phyloP scores from a whole-genome alignment of 345 rosid genomes.

The Lagerstroemia speciosa region DNA sequence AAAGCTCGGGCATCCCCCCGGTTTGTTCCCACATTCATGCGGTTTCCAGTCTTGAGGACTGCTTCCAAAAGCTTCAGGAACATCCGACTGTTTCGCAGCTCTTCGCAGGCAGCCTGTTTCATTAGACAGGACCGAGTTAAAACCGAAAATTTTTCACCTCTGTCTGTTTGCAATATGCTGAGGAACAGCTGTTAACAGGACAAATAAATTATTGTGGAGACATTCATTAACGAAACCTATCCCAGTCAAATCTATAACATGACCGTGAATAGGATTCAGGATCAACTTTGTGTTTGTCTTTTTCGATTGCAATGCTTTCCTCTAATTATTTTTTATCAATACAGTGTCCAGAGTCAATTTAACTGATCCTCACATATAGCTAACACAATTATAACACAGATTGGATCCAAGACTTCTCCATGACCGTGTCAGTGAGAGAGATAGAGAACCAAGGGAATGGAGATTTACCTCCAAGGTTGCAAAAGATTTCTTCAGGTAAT shows the following conservation, averaged over 20 bases:
- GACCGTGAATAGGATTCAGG: too few species aligned
- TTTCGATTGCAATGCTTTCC: too few species aligned
- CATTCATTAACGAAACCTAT: too few species aligned
- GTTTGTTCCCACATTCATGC: slow-evolving; percentile 97
- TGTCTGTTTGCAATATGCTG: neutral
- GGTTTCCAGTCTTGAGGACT: slow-evolving; percentile 94
- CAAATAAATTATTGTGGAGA: too few species aligned
- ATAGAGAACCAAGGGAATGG: neutral
- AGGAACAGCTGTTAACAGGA: neutral
- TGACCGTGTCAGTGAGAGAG: neutral
- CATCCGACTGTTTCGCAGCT: slow-evolving; percentile 80
- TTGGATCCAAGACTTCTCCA: neutral
- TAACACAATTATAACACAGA: neutral
- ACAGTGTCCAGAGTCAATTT: too few species aligned
- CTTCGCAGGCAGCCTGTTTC: slow-evolving; percentile 87
- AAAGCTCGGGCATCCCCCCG: slow-evolving; percentile 97
- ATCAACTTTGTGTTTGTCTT: too few species aligned
- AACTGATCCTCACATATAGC: too few species aligned
- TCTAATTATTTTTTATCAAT: too few species aligned
- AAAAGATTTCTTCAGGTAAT: slow-evolving; percentile 69
- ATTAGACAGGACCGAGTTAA: neutral
- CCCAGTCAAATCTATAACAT: too few species aligned
- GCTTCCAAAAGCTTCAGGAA: slow-evolving; percentile 91
- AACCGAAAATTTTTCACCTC: neutral
- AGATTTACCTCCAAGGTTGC: slow-evolving; percentile 80